A percentile compares a stretch with the other conserved stretches of the same genome.
phyloP scores from a whole-genome alignment of 805 yeast genomes.

The Zygosaccharomyces bailii region DNA sequence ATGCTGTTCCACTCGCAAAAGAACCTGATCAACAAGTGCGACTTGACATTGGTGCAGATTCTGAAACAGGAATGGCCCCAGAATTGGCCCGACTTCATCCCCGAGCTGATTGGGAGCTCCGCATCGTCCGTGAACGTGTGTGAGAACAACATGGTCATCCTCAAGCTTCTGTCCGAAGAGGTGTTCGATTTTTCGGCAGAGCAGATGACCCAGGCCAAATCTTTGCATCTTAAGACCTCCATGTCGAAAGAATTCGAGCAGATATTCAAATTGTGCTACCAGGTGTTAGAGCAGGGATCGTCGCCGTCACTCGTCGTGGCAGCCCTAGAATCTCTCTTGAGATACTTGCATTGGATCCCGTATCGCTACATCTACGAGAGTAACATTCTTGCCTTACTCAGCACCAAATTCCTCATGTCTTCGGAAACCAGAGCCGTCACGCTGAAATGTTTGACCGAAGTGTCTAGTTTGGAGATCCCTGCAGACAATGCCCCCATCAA shows the following conservation, averaged over 20 bases:
- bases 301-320: slow-evolving; percentile 80
- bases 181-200: slow-evolving; percentile 94
- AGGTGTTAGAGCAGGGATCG: slow-evolving; percentile 85
- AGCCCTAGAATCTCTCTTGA: slow-evolving; percentile 75
- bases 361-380: slow-evolving; percentile 86
- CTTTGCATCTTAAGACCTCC: slow-evolving; percentile 72
- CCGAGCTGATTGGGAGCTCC: slow-evolving; percentile 84
- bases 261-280: slow-evolving; percentile 88
- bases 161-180: slow-evolving; percentile 87
- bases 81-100: slow-evolving; percentile 96
- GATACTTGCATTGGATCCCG: slow-evolving; percentile 95
- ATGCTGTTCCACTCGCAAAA: slow-evolving; percentile 64
- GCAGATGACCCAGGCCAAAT: slow-evolving; percentile 95
- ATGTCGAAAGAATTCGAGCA: slow-evolving; percentile 90
- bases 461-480: slow-evolving; percentile 62
- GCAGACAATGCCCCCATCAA: slow-evolving; percentile 42
- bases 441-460: slow-evolving; percentile 90
- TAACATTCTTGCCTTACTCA: slow-evolving; percentile 64
- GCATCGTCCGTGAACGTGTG: slow-evolving; percentile 87
- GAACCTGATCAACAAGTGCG: slow-evolving; percentile 87
- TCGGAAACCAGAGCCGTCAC: slow-evolving; percentile 79
- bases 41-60: slow-evolving; percentile 88
- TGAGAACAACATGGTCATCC: slow-evolving; percentile 93
- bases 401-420: slow-evolving; percentile 72
- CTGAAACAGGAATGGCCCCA: slow-evolving; percentile 99